Conservation (phyloP, 257 asterid genomes). For the Solanum appendiculatum region DNA sequence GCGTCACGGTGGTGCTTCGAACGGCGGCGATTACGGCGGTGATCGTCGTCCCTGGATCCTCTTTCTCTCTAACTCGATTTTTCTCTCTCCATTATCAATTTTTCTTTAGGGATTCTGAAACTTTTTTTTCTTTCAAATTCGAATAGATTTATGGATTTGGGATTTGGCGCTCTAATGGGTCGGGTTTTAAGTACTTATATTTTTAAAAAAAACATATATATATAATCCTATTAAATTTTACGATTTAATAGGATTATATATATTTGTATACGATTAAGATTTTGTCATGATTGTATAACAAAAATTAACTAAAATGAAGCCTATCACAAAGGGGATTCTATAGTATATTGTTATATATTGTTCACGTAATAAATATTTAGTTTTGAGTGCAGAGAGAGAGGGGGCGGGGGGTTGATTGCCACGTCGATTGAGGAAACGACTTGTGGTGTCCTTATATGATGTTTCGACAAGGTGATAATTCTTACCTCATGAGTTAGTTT, state of each 20-base stretch:
- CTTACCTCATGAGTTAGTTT: background rate
- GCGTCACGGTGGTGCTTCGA: conserved; percentile 18
- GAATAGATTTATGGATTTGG: background rate
- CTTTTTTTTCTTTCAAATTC: background rate
- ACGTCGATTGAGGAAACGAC: background rate
- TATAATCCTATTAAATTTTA: background rate
- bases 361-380: background rate
- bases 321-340: background rate
- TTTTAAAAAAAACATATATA: too few relatives aligned
- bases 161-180: background rate
- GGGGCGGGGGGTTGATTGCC: background rate
- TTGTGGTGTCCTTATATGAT: background rate
- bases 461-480: background rate
- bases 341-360: background rate
- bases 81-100: conserved; percentile 35
- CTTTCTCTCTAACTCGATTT: conserved; percentile 51
- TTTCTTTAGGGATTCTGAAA: background rate
- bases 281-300: background rate
- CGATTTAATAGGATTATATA: too few relatives aligned
- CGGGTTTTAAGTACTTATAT: background rate
- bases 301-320: background rate
- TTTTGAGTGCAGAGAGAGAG: background rate
- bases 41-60: conserved; percentile 32
- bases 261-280: too few relatives aligned
- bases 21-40: conserved; percentile 10